Evolutionary conservation across 441 rosid species (phyloP).

Genomic region (Gossypium davidsonii): DNA sequence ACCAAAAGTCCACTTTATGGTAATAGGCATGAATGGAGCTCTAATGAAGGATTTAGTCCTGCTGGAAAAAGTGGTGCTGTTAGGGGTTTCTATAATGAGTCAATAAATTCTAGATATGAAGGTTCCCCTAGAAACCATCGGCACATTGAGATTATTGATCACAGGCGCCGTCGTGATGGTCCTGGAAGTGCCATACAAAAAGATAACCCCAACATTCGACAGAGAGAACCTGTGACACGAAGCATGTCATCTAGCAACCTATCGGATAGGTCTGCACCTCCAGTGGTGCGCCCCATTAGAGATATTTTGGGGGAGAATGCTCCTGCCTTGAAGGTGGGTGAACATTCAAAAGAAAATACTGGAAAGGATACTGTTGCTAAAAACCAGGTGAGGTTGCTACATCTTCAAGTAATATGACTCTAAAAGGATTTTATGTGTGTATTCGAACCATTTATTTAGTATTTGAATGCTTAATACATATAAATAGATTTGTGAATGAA

Average conservation of each 20-base stretch:
- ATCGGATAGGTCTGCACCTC: conserved; percentile 22
- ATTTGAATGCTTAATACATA: not conserved
- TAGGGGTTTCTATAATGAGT: conserved; percentile 44
- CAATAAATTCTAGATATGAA: conserved; percentile 43
- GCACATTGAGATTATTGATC: conserved; percentile 72
- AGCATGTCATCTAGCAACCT: conserved; percentile 43
- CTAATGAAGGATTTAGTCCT: conserved; percentile 26
- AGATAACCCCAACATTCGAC: conserved; percentile 20
- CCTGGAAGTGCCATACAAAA: conserved; percentile 29
- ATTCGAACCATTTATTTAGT: not conserved
- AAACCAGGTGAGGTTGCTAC: conserved; percentile 31
- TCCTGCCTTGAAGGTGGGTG: conserved; percentile 24
- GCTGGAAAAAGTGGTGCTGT: conserved; percentile 39
- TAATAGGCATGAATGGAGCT: conserved; percentile 26
- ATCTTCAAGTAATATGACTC: not conserved
- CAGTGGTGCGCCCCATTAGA: conserved; percentile 30
- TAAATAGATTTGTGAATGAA: not conserved
- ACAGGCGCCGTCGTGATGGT: conserved; percentile 51
- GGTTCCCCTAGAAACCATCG: conserved; percentile 47
- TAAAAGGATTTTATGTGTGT: not conserved
- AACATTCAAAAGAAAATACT: conserved; percentile 28
- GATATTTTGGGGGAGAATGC: conserved; percentile 29
- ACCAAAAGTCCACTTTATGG: conserved; percentile 37
- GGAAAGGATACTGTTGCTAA: conserved; percentile 29
- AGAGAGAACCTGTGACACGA: conserved; percentile 30